These are phyloP conservation scores for Moesziomyces antarcticus DNA, from an alignment of 1,284 basidiomycete species.

Conservation along the genomic window DNA sequence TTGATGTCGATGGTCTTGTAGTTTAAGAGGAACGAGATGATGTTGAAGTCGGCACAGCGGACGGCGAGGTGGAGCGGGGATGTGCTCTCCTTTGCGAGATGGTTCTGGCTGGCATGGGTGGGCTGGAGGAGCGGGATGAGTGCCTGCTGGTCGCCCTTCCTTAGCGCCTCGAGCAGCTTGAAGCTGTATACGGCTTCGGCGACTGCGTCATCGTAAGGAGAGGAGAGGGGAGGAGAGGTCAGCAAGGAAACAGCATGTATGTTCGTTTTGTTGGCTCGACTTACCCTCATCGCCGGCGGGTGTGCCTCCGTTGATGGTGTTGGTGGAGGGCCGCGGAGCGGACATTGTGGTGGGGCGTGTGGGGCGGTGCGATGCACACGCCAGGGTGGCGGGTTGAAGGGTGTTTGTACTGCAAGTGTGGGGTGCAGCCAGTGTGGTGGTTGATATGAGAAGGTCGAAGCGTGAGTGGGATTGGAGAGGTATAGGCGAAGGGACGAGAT, in stretches of 20 bases:
- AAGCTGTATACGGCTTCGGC: constrained; percentile 72
- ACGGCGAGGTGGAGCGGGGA: constrained; percentile 85
- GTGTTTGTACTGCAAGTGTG: too few species aligned
- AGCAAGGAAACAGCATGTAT: too few species aligned
- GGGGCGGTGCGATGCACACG: too few species aligned
- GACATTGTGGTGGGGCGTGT: too few species aligned
- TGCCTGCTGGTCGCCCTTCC: constrained; percentile 51
- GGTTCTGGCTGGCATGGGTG: constrained; percentile 8
- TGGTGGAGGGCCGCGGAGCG: too few species aligned
- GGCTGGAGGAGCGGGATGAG: constrained; percentile 64
- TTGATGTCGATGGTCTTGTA: constrained; percentile 73
- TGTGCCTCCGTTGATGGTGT: too few species aligned
- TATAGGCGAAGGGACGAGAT: too few species aligned
- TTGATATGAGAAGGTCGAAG: too few species aligned
- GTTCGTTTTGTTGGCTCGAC: neutral
- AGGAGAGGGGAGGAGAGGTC: neutral
- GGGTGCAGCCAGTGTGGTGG: too few species aligned
- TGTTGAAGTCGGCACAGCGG: constrained; percentile 75
- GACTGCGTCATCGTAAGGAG: constrained; percentile 12
- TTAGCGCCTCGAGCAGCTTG: constrained; percentile 80
- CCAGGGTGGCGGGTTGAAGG: too few species aligned
- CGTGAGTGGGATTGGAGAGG: too few species aligned
- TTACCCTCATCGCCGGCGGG: neutral
- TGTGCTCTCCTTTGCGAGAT: constrained; percentile 51
- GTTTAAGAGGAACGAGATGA: constrained; percentile 76